These are phyloP conservation scores for Fusarium pseudocircinatum DNA, from an alignment of 2,329 filamentous ascomycete genomes.

Conservation along the genomic window DNA sequence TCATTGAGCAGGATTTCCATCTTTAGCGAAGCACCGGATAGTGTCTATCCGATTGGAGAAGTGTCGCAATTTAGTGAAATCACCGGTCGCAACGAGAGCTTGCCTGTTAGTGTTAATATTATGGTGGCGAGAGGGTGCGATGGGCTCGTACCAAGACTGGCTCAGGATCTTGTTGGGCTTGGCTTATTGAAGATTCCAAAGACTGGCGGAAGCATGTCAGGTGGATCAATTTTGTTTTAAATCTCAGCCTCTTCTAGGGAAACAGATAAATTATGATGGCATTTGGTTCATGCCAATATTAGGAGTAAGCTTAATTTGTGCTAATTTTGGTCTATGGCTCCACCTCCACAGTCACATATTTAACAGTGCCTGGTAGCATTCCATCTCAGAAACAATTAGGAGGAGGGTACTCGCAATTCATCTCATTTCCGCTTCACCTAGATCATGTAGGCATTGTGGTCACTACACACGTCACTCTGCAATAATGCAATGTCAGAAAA, in stretches of 20 bases:
- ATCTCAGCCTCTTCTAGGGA: rapidly evolving
- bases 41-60: not conserved
- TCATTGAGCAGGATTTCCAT: not conserved
- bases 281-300: not conserved
- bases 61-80: not conserved
- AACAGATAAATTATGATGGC: rapidly evolving
- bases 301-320: not conserved
- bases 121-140: not conserved
- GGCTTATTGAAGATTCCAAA: not conserved
- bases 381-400: not conserved
- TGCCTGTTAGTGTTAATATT: not conserved
- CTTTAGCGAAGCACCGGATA: not conserved
- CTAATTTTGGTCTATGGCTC: not conserved
- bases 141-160: not conserved
- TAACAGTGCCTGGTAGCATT: not conserved
- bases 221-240: not conserved
- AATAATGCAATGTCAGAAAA: rapidly evolving
- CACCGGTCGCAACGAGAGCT: not conserved
- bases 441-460: rapidly evolving
- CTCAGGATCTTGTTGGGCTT: not conserved
- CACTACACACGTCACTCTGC: not conserved
- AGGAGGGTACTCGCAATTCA: not conserved
- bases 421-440: rapidly evolving
- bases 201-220: not conserved
- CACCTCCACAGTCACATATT: not conserved